These are phyloP conservation scores for Pisolithus albus DNA, from an alignment of 768 basidiomycete genomes.

Conservation along the genomic window DNA sequence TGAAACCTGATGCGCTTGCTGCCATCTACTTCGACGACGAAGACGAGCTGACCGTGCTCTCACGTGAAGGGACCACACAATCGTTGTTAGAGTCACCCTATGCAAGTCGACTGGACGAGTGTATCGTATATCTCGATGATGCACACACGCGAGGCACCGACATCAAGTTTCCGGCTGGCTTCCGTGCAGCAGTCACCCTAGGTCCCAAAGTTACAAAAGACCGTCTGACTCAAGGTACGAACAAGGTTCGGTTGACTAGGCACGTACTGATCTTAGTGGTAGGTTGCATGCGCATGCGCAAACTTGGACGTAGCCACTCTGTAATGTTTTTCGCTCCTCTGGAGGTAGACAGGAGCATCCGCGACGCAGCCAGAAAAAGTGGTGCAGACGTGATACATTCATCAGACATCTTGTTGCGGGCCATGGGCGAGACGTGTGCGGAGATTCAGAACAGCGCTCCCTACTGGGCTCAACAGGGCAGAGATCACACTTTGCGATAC, in stretches of 20 bases:
- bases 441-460: slow-evolving; percentile 32
- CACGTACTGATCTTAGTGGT: slow-evolving; percentile 5
- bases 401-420: slow-evolving; percentile 37
- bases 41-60: slow-evolving; percentile 27
- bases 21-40: slow-evolving; percentile 34
- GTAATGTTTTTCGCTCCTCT: slow-evolving; percentile 36
- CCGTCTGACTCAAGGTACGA: slow-evolving; percentile 40
- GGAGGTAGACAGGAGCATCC: slow-evolving; percentile 33
- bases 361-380: slow-evolving; percentile 17
- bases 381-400: slow-evolving; percentile 6
- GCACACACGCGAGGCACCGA: too few species aligned
- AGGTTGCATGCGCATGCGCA: slow-evolving; percentile 48
- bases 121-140: slow-evolving; percentile 31
- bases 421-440: slow-evolving; percentile 36
- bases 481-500: slow-evolving; percentile 26
- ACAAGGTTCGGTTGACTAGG: neutral
- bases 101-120: slow-evolving; percentile 34
- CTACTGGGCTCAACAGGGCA: slow-evolving; percentile 39
- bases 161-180: slow-evolving; percentile 32
- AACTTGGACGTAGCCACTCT: slow-evolving; percentile 38
- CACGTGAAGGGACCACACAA: slow-evolving; percentile 14
- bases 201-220: slow-evolving; percentile 47
- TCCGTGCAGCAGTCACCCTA: slow-evolving; percentile 41
- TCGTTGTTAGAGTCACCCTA: slow-evolving; percentile 33
- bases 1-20: slow-evolving; percentile 25